These are phyloP conservation scores for Aurifilum marmelostoma DNA, from an alignment of 2,329 filamentous ascomycete genomes.

Conservation along the genomic window DNA sequence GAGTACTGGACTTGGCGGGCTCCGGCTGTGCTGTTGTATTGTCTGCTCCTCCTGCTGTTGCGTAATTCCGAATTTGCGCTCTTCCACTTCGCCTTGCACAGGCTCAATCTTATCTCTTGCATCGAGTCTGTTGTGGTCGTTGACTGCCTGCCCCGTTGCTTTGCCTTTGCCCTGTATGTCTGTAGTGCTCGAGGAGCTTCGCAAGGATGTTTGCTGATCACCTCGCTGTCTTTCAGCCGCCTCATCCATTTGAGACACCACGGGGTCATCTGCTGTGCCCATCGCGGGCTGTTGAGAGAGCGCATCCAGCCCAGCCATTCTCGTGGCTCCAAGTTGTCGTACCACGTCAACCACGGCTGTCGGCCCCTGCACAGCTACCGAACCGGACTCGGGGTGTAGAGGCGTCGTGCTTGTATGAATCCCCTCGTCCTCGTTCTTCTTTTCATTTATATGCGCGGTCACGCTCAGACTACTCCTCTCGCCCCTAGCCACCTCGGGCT, in stretches of 20 bases:
- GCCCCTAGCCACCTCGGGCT: not conserved
- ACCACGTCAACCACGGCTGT: not conserved
- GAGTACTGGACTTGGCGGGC: slow-evolving; percentile 12
- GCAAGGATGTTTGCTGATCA: not conserved
- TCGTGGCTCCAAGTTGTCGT: not conserved
- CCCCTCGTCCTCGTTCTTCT: not conserved
- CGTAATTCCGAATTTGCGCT: not conserved
- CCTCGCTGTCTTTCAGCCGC: not conserved
- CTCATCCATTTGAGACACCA: not conserved
- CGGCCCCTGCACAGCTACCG: not conserved
- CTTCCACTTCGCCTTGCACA: not conserved
- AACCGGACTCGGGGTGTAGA: not conserved
- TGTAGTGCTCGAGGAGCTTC: not conserved
- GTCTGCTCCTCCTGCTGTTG: not conserved
- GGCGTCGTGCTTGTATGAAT: not conserved
- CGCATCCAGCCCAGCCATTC: not conserved
- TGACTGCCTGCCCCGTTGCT: not conserved
- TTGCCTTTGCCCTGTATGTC: slow-evolving; percentile 6
- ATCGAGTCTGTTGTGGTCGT: not conserved
- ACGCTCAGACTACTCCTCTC: slow-evolving; percentile 7
- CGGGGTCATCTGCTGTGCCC: not conserved
- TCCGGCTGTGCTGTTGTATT: not conserved
- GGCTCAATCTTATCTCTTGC: not conserved
- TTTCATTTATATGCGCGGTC: not conserved
- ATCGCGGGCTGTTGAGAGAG: not conserved